Conservation (phyloP, 495 filamentous ascomycete genomes). For the Aspergillus cavernicola region DNA sequence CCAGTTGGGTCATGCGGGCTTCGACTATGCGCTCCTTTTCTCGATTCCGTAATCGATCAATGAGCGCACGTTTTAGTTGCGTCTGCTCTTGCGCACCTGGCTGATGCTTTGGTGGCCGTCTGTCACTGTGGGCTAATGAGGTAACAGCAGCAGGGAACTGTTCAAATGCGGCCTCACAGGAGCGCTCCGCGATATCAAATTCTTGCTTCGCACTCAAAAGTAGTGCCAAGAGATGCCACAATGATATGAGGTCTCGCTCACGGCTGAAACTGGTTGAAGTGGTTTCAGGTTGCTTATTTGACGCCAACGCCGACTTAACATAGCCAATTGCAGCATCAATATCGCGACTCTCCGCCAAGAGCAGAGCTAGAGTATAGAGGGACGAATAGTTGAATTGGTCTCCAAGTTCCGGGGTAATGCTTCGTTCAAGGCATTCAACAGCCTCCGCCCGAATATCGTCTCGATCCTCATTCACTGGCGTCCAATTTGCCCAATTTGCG, state of each 20-base stretch:
- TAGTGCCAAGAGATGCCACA: slow-evolving; percentile 83
- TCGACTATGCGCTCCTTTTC: slow-evolving; percentile 83
- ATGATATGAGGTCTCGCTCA: slow-evolving; percentile 39
- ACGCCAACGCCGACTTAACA: slow-evolving; percentile 60
- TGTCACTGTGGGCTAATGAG: slow-evolving; percentile 47
- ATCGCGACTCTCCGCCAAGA: slow-evolving; percentile 78
- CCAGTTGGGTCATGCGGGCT: slow-evolving; percentile 89
- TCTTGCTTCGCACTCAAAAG: slow-evolving; percentile 83
- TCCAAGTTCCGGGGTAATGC: slow-evolving; percentile 60
- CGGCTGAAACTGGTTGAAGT: slow-evolving; percentile 28
- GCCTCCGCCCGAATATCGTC: slow-evolving; percentile 68
- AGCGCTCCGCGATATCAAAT: slow-evolving; percentile 70
- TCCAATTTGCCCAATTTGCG: slow-evolving; percentile 80
- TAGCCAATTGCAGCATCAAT: slow-evolving; percentile 71
- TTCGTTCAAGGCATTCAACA: slow-evolving; percentile 65
- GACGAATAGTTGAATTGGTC: slow-evolving; percentile 62
- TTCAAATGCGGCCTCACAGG: slow-evolving; percentile 87
- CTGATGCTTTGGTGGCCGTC: slow-evolving; percentile 29
- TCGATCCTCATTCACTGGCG: slow-evolving; percentile 64
- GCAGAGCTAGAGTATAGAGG: slow-evolving; percentile 71
- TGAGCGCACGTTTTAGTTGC: slow-evolving; percentile 44
- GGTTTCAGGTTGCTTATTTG: slow-evolving; percentile 25
- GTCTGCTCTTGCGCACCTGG: slow-evolving; percentile 34
- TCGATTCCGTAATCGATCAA: slow-evolving; percentile 68
- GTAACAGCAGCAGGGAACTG: slow-evolving; percentile 62